Base-by-base conservation (phyloP, 495 filamentous ascomycete genomes). In the Hypoxylon fuscum region DNA sequence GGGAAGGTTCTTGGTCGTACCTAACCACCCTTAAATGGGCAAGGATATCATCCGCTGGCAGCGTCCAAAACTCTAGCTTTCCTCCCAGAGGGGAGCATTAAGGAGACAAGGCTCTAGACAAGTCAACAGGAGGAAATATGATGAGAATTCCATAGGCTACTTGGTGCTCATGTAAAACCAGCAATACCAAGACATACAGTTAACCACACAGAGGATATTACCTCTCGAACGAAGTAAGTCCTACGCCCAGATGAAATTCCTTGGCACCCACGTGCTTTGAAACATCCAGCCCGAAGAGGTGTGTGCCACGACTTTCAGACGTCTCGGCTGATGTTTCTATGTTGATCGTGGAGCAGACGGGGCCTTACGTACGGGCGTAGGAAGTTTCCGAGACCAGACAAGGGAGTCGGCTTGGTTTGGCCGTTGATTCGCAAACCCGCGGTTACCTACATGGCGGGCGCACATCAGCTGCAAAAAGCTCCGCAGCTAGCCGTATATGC, bases 11-110 rank as follows among this genome's bases (percentile, higher is more conserved):
- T 23, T 85, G 83, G 83, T 69, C 81, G 40, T 85, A 79, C 63
- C 73, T 85, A 43, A 73, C 75, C 5, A 82, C 70, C n/a, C 62
- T 85, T 31, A 70, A 76, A 44, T 85, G 83, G 83, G 76, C 88
- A 58, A 86, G 88, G 22, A 71, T 93, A 48, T 77, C 79, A 3
- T 79, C 81, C 45, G 76, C 77, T n/a, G 88, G 88, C 18, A 66
- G 45, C 23, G 78, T 83, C 49, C 81, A 83, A 56, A 47, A 74
- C 1, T 84, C 88, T 21, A 87, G 71, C 47, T 92, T 92, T 65
- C 90, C 90, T 25, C 90, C 89, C 7, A 89, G 87, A 60, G 80
- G 87, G 46, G 67, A 85, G 56, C 64, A 70, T 37, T 72, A 59
- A 69, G 23, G 49, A 41, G 17, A n/a, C n/a, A n/a, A n/a, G n/a